Percentiles rank a stretch among this genome's conserved stretches.
Evolutionary conservation across 306 rosid species (phyloP).

Genomic region (Quercus aquifolioides): DNA sequence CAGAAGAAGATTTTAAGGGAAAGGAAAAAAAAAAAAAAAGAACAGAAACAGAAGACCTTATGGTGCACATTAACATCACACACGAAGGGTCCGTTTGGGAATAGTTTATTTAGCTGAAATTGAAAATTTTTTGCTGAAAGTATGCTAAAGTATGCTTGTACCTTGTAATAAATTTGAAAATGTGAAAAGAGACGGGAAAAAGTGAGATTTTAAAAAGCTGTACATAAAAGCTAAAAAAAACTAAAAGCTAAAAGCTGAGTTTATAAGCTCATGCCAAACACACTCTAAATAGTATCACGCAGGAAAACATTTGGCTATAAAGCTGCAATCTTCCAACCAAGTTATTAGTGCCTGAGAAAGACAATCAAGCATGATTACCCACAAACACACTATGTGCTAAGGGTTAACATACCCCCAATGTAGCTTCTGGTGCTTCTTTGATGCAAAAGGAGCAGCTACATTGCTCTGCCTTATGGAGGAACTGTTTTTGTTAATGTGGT

Average conservation of each 20-base stretch:
- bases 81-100: not conserved
- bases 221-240: no score
- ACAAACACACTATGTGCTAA: not conserved
- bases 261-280: no score
- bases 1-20: not conserved
- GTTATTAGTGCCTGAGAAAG: not conserved
- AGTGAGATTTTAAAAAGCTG: no score
- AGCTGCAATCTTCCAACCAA: not conserved
- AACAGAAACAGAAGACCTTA: not conserved
- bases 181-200: no score
- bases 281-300: not conserved
- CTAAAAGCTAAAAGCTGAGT: no score
- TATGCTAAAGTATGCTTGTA: no score
- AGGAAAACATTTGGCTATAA: not conserved
- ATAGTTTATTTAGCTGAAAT: no score
- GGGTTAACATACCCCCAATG: slow-evolving; percentile 70
- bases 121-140: no score
- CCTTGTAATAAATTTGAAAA: no score
- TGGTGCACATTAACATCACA: not conserved
- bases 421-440: slow-evolving; percentile 55
- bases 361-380: not conserved
- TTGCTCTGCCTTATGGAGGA: slow-evolving; percentile 24
- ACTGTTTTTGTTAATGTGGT: slow-evolving; percentile 9
- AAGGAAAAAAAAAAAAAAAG: no score
- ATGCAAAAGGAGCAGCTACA: not conserved